Evolutionary conservation across 192 early-diverging fungal genomes (phyloP), one percentile per base, ranked within the genome.

Genomic region (Lunasporangiospora selenospora): DNA sequence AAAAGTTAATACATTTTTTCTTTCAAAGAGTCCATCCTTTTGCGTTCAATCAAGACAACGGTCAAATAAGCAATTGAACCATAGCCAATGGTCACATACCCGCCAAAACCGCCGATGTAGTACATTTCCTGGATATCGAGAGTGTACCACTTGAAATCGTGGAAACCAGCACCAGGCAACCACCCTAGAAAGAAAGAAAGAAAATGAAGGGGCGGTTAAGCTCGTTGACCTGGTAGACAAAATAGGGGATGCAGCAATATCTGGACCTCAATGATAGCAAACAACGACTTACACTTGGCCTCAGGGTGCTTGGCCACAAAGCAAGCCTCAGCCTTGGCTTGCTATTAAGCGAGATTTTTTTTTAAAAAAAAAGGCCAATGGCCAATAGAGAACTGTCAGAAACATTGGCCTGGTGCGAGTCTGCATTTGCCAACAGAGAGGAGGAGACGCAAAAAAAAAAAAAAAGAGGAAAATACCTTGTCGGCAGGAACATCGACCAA

Each of bases 41-140:
- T n/a, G n/a, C n/a, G n/a, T n/a, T n/a, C n/a, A n/a, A n/a, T n/a
- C n/a, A n/a, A n/a, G n/a, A 19, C 41, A 42, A 42, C 41, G 41
- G 16, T 16, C 3, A 42, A 3, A 3, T 3, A 19, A 42, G 19
- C 16, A 42, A 42, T 18, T 1, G 19, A 3, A 42, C 41, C 16
- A 18, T 42, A 18, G 16, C 19, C 16, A 18, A 42, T 18, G 2
- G 19, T 1, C 19, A n/a, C 41, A 26, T 56, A 16, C 27, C 59
- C 77, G 19, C 83, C 83, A 50, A 83, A 85, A 3, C 83, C 83
- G 7, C 83, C 83, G 33, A 85, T 53, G 64, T 81, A 83, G 42
- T 85, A 85, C 26, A 85, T 61, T 9, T 61, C 53, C 18, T 73
- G 33, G 3, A 82, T 75, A 15, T 71, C 56, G 9, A 85, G 36